phyloP scores from a whole-genome alignment of 257 asterid genomes.

The Solanum chiquidenum region DNA sequence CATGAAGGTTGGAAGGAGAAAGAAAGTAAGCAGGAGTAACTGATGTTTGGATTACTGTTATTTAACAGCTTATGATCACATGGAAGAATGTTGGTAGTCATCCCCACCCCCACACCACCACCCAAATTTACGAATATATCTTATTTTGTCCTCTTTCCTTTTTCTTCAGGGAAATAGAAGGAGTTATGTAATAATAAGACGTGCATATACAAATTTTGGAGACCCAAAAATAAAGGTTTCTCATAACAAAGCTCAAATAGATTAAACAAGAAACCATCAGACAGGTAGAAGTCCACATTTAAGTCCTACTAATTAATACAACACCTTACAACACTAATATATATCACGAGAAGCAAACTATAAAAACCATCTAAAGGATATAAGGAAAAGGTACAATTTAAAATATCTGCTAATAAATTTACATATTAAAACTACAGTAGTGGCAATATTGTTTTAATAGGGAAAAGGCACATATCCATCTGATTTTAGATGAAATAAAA shows the following conservation, averaged over 20 bases:
- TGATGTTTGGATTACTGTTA: neutral
- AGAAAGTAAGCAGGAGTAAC: neutral
- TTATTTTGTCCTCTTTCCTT: neutral
- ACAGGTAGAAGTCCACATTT: neutral
- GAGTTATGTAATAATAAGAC: neutral
- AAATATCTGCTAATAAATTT: neutral
- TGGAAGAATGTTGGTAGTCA: neutral
- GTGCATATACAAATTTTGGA: neutral
- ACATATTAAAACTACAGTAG: neutral
- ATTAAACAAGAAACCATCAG: neutral
- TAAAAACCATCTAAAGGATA: neutral
- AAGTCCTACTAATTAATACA: neutral
- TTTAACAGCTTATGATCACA: neutral
- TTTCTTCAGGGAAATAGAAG: neutral
- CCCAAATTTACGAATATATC: neutral
- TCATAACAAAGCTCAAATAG: neutral
- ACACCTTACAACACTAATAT: neutral
- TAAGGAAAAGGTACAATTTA: neutral
- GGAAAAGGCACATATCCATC: neutral
- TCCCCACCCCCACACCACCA: neutral
- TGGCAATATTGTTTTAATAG: neutral
- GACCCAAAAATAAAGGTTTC: neutral
- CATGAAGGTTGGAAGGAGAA: neutral
- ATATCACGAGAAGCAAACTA: neutral
- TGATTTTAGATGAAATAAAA: neutral